Conservation (phyloP, 2,329 filamentous ascomycete species). For the Onygenales sp. region DNA sequence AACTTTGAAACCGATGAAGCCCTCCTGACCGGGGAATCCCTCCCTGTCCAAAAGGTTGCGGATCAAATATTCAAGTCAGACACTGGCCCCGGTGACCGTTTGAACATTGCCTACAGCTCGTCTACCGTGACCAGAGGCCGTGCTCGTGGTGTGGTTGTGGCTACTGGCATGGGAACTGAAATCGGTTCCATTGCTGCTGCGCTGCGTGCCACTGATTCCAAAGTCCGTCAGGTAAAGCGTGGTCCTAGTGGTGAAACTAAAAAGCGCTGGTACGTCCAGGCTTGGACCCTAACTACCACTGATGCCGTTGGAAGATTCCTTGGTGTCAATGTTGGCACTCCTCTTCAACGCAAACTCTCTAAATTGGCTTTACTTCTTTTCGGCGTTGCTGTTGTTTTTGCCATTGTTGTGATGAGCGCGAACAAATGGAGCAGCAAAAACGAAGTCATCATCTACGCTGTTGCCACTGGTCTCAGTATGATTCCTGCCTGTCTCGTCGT, state of each 20-base stretch:
- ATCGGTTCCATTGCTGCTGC: slow-evolving; percentile 56
- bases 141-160: slow-evolving; percentile 50
- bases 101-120: slow-evolving; percentile 54
- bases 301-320: slow-evolving; percentile 55
- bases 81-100: slow-evolving; percentile 50
- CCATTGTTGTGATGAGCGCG: slow-evolving; percentile 58
- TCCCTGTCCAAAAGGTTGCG: slow-evolving; percentile 47
- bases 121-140: slow-evolving; percentile 54
- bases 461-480: slow-evolving; percentile 51
- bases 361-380: slow-evolving; percentile 59
- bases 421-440: slow-evolving; percentile 47
- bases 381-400: slow-evolving; percentile 56
- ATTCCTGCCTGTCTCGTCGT: slow-evolving; percentile 56
- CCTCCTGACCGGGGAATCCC: slow-evolving; percentile 52
- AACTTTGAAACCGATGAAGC: slow-evolving; percentile 54
- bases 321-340: slow-evolving; percentile 60
- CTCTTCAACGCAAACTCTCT: slow-evolving; percentile 59
- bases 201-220: slow-evolving; percentile 51
- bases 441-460: slow-evolving; percentile 57
- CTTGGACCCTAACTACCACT: slow-evolving; percentile 43
- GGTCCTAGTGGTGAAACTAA: slow-evolving; percentile 40
- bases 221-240: slow-evolving; percentile 42
- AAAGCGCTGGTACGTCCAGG: slow-evolving; percentile 44
- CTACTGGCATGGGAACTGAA: slow-evolving; percentile 52
- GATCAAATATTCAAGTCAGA: slow-evolving; percentile 41